Conservation (phyloP, 306 rosid genomes). For the Datisca glomerata region DNA sequence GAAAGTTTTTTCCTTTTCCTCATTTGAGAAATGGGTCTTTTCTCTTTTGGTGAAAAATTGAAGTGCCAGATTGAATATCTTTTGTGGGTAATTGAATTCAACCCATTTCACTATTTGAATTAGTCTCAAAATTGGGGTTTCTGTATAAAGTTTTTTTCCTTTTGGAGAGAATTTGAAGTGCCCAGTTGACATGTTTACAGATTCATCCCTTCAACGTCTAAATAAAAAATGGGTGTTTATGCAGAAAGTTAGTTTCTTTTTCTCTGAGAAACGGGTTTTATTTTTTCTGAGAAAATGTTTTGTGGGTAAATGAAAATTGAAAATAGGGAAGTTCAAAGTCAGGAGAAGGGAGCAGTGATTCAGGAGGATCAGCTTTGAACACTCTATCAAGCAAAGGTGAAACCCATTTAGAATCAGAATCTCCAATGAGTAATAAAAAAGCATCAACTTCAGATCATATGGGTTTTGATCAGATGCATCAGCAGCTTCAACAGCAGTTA, state of each 20-base stretch:
- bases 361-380: conserved; percentile 77
- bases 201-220: no score
- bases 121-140: no score
- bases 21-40: not conserved
- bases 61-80: no score
- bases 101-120: not conserved
- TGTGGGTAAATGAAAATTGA: no score
- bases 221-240: no score
- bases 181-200: no score
- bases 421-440: conserved; percentile 49
- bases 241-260: not conserved
- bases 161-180: no score
- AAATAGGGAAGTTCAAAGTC: conserved; percentile 70
- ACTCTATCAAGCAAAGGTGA: conserved; percentile 40
- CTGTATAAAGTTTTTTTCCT: no score
- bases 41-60: no score
- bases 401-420: conserved; percentile 49
- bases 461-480: conserved; percentile 36
- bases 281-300: not conserved
- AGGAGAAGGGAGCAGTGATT: conserved; percentile 80
- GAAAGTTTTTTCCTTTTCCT: not conserved
- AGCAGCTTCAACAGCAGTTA: conserved; percentile 9
- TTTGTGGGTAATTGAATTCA: no score
- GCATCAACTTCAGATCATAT: conserved; percentile 28
- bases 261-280: not conserved